Evolutionary conservation across 306 rosid genomes (phyloP), one percentile per base, ranked within the genome.

Genomic region (Cucumis cinereus): DNA sequence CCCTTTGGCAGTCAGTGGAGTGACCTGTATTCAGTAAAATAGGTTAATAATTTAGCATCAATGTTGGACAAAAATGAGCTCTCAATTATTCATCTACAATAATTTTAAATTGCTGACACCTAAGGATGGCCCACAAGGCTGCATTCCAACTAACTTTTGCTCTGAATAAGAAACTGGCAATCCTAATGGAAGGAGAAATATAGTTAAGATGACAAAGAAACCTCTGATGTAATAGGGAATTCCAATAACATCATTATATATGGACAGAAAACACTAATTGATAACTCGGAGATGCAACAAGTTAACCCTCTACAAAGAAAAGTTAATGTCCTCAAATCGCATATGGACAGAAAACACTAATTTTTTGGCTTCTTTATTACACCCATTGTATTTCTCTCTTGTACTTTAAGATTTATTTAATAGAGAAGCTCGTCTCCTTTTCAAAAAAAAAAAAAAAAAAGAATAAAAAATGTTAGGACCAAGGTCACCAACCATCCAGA

Each of bases 1-100:
- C 23, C 86, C 95, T 91, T 92, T 94, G 69, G 84, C 70, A 75
- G 84, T 66, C 79, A 94, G 75, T 5, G 90, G 62, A 55, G 96
- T 83, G 81, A 79, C 93, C 99, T 94, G 70, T 94, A 73, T 22
- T 71, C 2, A 81, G 22, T 52, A 55, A 49, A 49, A 54, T 23
- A 60, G 13, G 35, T 53, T 4, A 54, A 47, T 17, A 22, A 47
- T 49, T 28, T 41, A 43, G 47, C 36, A 38, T 35, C 53, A 5
- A 43, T 33, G 49, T 40, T 49, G 23, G 75, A 22, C 49, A 71
- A 70, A 14, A 70, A 71, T 23, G 38, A 45, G 10, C 45, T 24
- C 35, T 13, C 38, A 43, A 69, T 6, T 69, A 45, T 43, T 47
- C 57, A 69, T 69, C 38, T 69, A 45, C 10, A 12, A 45, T 24